Conservation (phyloP, 1,284 basidiomycete species). For the Ustilago crameri region DNA sequence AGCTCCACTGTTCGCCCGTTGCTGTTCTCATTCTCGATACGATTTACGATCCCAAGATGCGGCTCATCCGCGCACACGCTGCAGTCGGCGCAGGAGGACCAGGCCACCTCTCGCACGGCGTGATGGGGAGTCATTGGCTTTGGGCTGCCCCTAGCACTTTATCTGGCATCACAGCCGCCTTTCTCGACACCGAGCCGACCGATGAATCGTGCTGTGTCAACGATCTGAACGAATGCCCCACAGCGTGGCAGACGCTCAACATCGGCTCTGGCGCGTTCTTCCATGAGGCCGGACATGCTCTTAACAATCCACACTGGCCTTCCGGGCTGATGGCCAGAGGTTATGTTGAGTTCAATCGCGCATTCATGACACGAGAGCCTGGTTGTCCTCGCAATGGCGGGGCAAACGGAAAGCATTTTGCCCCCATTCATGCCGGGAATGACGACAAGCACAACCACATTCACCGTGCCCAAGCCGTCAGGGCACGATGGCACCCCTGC, state of each 20-base stretch:
- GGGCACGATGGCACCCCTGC: slow-evolving; percentile 52
- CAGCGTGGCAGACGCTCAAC: slow-evolving; percentile 52
- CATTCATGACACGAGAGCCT: slow-evolving; percentile 56
- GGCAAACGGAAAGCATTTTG: slow-evolving; percentile 6
- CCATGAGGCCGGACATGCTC: slow-evolving; percentile 49
- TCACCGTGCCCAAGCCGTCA: slow-evolving; percentile 45
- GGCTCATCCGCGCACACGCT: slow-evolving; percentile 49
- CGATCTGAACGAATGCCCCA: slow-evolving; percentile 45
- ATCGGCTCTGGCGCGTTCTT: slow-evolving; percentile 52
- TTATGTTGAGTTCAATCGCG: slow-evolving; percentile 53
- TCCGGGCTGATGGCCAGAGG: slow-evolving; percentile 51
- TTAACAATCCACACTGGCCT: slow-evolving; percentile 51
- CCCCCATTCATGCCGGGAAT: slow-evolving; percentile 34
- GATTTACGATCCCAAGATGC: slow-evolving; percentile 35
- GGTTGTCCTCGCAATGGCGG: slow-evolving; percentile 18
- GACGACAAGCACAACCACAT: slow-evolving; percentile 48
- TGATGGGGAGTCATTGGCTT: slow-evolving; percentile 56
- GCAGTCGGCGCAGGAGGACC: slow-evolving; percentile 45
- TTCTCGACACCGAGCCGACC: slow-evolving; percentile 41
- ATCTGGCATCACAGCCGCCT: slow-evolving; percentile 28
- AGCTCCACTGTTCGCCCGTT: slow-evolving; percentile 33
- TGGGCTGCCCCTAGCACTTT: slow-evolving; percentile 47
- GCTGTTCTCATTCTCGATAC: slow-evolving; percentile 51
- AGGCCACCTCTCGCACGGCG: slow-evolving; percentile 30
- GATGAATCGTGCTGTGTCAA: slow-evolving; percentile 48